Evolutionary conservation across 2,329 filamentous ascomycete genomes (phyloP).

Genomic region (Penicillium concentricum): DNA sequence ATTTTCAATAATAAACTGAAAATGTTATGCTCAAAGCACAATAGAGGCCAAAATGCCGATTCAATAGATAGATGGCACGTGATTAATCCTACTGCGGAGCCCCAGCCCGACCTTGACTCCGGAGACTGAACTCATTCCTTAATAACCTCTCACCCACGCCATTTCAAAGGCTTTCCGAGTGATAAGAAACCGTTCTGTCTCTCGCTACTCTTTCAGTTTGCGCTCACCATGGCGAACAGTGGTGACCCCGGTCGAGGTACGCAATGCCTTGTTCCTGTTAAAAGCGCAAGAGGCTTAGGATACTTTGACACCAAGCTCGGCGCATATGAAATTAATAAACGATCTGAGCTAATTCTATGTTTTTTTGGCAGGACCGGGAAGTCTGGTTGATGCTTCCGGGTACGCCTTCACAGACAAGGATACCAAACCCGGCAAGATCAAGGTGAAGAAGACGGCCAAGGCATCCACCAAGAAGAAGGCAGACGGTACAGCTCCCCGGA

Average conservation of each 20-base stretch:
- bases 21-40: not conserved
- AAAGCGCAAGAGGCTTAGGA: slow-evolving; percentile 6
- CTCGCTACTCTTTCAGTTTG: slow-evolving; percentile 5
- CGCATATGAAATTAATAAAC: not conserved
- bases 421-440: slow-evolving; percentile 45
- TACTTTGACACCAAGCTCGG: slow-evolving; percentile 1
- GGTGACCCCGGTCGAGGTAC: slow-evolving; percentile 37
- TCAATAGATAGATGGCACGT: slow-evolving; percentile 16
- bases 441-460: slow-evolving; percentile 42
- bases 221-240: slow-evolving; percentile 36
- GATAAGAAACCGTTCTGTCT: slow-evolving; percentile 1
- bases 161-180: slow-evolving; percentile 1
- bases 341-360: slow-evolving; percentile 4
- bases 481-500: slow-evolving; percentile 26
- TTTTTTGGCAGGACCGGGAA: slow-evolving; percentile 26
- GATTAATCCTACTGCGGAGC: slow-evolving; percentile 27
- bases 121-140: slow-evolving; percentile 11
- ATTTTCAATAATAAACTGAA: not conserved
- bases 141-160: not conserved
- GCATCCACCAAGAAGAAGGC: slow-evolving; percentile 37
- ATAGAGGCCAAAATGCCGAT: not conserved
- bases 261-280: slow-evolving; percentile 10
- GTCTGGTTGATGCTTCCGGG: slow-evolving; percentile 46
- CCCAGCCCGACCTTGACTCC: slow-evolving; percentile 24
- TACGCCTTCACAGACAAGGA: slow-evolving; percentile 48